Percentiles rank a stretch among this genome's conserved stretches.
phyloP scores from a whole-genome alignment of 768 basidiomycete species.

The Pleurotus sapidus region DNA sequence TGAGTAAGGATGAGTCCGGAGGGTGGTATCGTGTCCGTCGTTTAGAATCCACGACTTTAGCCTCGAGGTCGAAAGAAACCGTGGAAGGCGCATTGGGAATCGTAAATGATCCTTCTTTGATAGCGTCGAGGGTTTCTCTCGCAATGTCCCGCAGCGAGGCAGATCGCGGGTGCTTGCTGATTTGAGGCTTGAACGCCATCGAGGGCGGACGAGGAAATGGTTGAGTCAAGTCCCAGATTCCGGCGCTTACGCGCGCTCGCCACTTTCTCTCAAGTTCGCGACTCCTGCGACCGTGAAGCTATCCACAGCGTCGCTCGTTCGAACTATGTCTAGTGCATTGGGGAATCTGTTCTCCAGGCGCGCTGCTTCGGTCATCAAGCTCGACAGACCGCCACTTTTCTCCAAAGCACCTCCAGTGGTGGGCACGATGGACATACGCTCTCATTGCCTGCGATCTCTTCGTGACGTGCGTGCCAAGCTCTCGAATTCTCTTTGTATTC shows the following conservation, averaged over 20 bases:
- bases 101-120: constrained; percentile 41
- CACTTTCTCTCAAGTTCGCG: too few species aligned
- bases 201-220: too few species aligned
- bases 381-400: constrained; percentile 23
- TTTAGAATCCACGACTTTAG: constrained; percentile 22
- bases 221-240: too few species aligned
- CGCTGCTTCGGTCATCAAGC: neutral
- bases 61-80: constrained; percentile 25
- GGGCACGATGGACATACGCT: constrained; percentile 26
- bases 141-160: constrained; percentile 40
- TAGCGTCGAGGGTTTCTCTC: constrained; percentile 44
- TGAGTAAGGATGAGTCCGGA: constrained; percentile 40
- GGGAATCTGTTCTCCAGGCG: neutral
- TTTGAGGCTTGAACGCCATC: neutral
- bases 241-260: too few species aligned
- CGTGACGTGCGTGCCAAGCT: constrained; percentile 21
- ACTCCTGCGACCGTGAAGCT: too few species aligned
- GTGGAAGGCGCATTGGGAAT: constrained; percentile 18
- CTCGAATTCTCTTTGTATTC: neutral
- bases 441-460: constrained; percentile 28
- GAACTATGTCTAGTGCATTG: neutral
- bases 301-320: neutral
- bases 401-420: constrained; percentile 26
- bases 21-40: constrained; percentile 52
- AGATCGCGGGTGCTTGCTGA: constrained; percentile 20